phyloP scores from a whole-genome alignment of 768 basidiomycete species.

The Phylloporus sp. region DNA sequence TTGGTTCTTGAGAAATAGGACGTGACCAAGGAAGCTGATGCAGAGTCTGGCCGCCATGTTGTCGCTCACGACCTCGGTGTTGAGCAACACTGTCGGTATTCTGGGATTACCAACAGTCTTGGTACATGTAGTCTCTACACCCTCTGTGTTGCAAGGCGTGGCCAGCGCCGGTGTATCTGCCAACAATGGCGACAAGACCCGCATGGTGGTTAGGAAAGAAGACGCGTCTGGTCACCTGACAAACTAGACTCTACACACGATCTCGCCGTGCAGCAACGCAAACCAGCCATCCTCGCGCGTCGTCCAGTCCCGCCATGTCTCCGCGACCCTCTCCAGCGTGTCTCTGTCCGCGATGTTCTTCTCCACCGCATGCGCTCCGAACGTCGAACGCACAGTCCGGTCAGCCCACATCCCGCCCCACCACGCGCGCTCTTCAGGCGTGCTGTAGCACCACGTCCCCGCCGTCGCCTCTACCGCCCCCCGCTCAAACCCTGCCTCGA shows the following conservation, averaged over 20 bases:
- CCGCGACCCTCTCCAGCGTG: background rate
- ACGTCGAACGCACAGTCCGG: background rate
- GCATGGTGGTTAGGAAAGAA: conserved; percentile 7
- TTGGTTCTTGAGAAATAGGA: conserved; percentile 75
- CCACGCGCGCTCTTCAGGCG: background rate
- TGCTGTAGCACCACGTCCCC: background rate
- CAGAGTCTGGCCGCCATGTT: conserved; percentile 63
- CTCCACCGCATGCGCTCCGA: background rate
- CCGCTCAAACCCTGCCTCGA: background rate
- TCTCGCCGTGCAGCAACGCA: background rate
- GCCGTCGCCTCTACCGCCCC: background rate
- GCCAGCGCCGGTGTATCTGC: background rate
- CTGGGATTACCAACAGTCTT: conserved; percentile 1
- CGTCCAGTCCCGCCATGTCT: background rate
- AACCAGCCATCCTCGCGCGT: background rate
- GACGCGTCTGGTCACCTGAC: background rate
- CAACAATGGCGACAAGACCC: conserved; percentile 6
- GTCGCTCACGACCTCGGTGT: conserved; percentile 50
- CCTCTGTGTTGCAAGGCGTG: background rate
- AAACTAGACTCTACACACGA: background rate
- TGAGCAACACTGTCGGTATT: conserved; percentile 44
- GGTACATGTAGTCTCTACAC: background rate
- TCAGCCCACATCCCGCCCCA: background rate
- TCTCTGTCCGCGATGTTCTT: background rate
- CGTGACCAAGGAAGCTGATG: conserved; percentile 59